Percentiles rank a stretch among this genome's conserved stretches.
Evolutionary conservation across 768 basidiomycete species (phyloP).

Genomic region (Favolaschia claudopus): DNA sequence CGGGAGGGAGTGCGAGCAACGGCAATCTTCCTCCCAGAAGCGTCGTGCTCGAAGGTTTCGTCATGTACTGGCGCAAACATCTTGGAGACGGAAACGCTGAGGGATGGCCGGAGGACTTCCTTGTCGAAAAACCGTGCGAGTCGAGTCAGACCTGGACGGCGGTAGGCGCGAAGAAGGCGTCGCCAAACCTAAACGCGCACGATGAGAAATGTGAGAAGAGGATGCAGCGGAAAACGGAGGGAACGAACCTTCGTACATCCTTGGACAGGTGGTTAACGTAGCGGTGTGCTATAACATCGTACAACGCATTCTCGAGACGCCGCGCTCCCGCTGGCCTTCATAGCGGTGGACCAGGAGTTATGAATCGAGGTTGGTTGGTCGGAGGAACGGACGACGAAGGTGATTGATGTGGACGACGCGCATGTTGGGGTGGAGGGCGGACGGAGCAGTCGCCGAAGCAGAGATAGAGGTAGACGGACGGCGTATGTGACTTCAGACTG

Average conservation of each 20-base stretch:
- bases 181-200: no score
- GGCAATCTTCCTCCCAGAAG: constrained; percentile 33
- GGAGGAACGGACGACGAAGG: no score
- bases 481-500: constrained; percentile 96
- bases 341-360: constrained; percentile 95
- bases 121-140: constrained; percentile 38
- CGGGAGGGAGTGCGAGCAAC: constrained; percentile 44
- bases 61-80: constrained; percentile 44
- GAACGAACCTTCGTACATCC: constrained; percentile 45
- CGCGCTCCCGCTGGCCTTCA: constrained; percentile 96
- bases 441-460: constrained; percentile 98
- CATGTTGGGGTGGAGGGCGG: constrained; percentile 93
- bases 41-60: constrained; percentile 41
- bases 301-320: constrained; percentile 49
- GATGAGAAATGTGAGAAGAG: not conserved
- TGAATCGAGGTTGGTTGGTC: constrained; percentile 94
- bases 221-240: constrained; percentile 31
- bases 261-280: constrained; percentile 48
- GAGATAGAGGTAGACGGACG: constrained; percentile 95
- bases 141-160: constrained; percentile 50
- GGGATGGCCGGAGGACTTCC: constrained; percentile 40
- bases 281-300: constrained; percentile 43
- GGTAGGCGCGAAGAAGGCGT: constrained; percentile 30
- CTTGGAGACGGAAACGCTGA: constrained; percentile 39
- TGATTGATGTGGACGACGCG: constrained; percentile 97